Evolutionary conservation across 2,329 filamentous ascomycete species (phyloP), one percentile per base, ranked within the genome.

Genomic region (Diaporthe caulivora): DNA sequence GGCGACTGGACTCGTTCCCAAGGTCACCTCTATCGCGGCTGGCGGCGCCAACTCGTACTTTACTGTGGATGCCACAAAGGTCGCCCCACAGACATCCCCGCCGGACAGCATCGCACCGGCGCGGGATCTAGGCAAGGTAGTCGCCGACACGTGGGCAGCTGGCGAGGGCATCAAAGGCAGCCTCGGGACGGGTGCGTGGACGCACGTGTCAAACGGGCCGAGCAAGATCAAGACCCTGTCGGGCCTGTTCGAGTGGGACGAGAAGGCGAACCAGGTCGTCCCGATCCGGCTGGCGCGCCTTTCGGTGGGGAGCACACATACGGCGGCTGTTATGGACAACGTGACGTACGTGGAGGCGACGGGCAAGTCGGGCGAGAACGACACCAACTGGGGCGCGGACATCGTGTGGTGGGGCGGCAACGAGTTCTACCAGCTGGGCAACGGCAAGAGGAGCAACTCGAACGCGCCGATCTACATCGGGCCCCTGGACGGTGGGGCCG

Each of bases 351-450:
- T 95, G 8, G 84, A 87, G 21, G 88, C 92, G 1, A 84, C 87
- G 2, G 81, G 78, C 75, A 83, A 80, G 70, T 86, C 78, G 21
- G 87, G 88, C 1, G 85, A 90, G 53, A 93, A 94, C 76, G 93
- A 95, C 78, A 94, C 92, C 1, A 95, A 97, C 80, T 98, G 92
- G 90, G 97, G 97, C 64, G 91, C 93, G 6, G 97, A 98, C 81
- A 92, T 95, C 40, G 82, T 98, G 1, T 97, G 94, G 87, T 99
- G 95, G 94, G 97, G 97, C 75, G 95, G 95, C 70, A 99, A 98
- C 79, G 95, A 98, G 84, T 90, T 92, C 81, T 98, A 93, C 82
- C 97, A 99, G 83, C 89, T 99, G 34, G 97, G 97, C 17, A 98
- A 93, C 0, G 95, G 97, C 37, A 97, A 93, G 86, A 87, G 96